Conservation (phyloP, 202 grass and related monocot genomes). For the Brachypodium distachyon region DNA sequence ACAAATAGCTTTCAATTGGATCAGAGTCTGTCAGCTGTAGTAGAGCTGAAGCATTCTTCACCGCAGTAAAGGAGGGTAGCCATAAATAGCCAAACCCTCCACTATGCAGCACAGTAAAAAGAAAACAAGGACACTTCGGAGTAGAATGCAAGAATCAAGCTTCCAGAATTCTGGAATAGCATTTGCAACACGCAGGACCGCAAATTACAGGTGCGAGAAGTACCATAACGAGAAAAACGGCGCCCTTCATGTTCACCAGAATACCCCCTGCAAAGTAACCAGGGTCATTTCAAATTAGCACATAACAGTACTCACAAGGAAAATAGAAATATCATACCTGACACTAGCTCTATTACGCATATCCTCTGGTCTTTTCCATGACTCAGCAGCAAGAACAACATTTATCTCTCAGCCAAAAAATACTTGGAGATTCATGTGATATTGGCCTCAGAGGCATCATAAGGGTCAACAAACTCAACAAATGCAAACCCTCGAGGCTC, state of each 20-base stretch:
- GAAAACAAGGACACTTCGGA: not conserved
- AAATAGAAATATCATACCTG: conserved; percentile 28
- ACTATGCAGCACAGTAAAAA: no score
- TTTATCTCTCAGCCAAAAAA: conserved; percentile 84
- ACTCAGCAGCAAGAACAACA: conserved; percentile 88
- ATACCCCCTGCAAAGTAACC: conserved; percentile 35
- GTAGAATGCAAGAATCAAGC: not conserved
- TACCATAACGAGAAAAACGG: conserved; percentile 65
- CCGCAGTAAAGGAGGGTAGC: not conserved
- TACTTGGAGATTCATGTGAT: conserved; percentile 91
- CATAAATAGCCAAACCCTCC: no score
- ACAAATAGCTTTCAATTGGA: not conserved
- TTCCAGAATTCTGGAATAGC: not conserved
- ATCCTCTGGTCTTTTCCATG: conserved; percentile 83
- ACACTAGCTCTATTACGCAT: conserved; percentile 63
- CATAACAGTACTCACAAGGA: not conserved
- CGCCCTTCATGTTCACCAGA: conserved; percentile 52
- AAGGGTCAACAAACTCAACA: conserved; percentile 85
- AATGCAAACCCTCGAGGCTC: conserved; percentile 90
- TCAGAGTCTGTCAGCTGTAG: not conserved
- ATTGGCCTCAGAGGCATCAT: conserved; percentile 92
- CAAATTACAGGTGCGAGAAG: not conserved
- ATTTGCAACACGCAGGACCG: not conserved
- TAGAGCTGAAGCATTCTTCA: not conserved
- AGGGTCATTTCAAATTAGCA: conserved; percentile 1